These are phyloP conservation scores for Rubus parviflorus DNA, from an alignment of 306 rosid genomes.

Conservation along the genomic window DNA sequence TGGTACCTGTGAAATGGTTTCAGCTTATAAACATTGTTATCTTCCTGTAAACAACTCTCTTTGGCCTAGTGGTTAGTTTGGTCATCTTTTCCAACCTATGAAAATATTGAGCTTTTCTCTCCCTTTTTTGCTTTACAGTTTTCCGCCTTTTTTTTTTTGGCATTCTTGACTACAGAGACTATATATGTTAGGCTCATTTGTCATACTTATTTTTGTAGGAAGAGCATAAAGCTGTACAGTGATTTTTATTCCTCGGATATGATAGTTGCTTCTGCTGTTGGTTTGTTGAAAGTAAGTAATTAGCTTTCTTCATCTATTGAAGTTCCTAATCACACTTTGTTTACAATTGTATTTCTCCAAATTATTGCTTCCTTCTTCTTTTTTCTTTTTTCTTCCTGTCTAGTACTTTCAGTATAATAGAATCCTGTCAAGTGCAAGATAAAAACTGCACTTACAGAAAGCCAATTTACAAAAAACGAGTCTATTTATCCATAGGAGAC, in stretches of 20 bases:
- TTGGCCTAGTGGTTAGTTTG: not conserved
- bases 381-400: not conserved
- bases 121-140: not conserved
- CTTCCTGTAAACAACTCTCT: not conserved
- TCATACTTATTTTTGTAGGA: constrained; percentile 44
- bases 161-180: not conserved
- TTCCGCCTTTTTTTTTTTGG: not conserved
- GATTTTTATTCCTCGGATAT: constrained; percentile 89
- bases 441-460: not conserved
- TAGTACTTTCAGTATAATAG: not conserved
- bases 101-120: not conserved
- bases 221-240: constrained; percentile 75
- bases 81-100: not conserved
- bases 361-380: not conserved
- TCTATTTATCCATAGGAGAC: not conserved
- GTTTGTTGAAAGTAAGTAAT: constrained; percentile 61
- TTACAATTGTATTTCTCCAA: not conserved
- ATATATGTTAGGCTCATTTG: constrained; percentile 6
- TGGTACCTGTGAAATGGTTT: not conserved
- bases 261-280: constrained; percentile 82
- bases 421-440: not conserved
- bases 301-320: not conserved
- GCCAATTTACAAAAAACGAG: not conserved
- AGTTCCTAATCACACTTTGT: not conserved
- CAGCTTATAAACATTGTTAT: not conserved